Evolutionary conservation across 306 rosid species (phyloP).

Genomic region (Trichosanthes cucumerina): DNA sequence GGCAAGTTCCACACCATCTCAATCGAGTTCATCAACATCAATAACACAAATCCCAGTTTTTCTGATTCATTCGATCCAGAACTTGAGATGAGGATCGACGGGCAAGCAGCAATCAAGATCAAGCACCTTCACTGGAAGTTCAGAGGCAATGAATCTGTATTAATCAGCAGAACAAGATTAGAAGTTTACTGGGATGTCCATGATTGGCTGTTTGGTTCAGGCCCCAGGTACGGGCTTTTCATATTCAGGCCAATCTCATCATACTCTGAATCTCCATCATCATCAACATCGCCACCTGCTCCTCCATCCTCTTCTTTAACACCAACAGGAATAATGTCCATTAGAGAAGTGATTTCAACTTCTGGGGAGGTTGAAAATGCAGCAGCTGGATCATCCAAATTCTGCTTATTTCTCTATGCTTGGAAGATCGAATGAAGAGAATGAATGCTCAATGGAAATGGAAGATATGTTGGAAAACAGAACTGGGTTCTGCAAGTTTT

Average conservation of each 20-base stretch:
- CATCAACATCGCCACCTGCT: slow-evolving; percentile 18
- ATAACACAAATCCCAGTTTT: slow-evolving; percentile 10
- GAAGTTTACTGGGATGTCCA: slow-evolving; percentile 93
- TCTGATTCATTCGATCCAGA: slow-evolving; percentile 53
- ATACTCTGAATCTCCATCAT: slow-evolving; percentile 13
- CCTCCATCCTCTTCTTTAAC: slow-evolving; percentile 17
- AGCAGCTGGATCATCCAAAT: slow-evolving; percentile 35
- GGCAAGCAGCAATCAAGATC: slow-evolving; percentile 55
- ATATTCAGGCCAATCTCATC: slow-evolving; percentile 56
- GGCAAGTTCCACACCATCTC: slow-evolving; percentile 54
- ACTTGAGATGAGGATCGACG: slow-evolving; percentile 76
- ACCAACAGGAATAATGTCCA: slow-evolving; percentile 23
- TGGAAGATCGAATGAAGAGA: slow-evolving; percentile 63
- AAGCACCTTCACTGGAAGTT: slow-evolving; percentile 94
- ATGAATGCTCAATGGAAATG: not conserved
- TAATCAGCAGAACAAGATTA: slow-evolving; percentile 44
- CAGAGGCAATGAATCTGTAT: slow-evolving; percentile 66
- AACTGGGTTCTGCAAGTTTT: slow-evolving; percentile 3
- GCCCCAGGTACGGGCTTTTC: slow-evolving; percentile 67
- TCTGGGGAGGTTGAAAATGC: slow-evolving; percentile 9
- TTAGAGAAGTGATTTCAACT: slow-evolving; percentile 23
- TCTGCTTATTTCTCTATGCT: slow-evolving; percentile 70
- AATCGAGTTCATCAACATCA: slow-evolving; percentile 48
- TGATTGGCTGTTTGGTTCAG: slow-evolving; percentile 80
- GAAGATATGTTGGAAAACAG: not conserved